phyloP scores from a whole-genome alignment of 192 early-diverging fungal species.

The Coemansia sp. region DNA sequence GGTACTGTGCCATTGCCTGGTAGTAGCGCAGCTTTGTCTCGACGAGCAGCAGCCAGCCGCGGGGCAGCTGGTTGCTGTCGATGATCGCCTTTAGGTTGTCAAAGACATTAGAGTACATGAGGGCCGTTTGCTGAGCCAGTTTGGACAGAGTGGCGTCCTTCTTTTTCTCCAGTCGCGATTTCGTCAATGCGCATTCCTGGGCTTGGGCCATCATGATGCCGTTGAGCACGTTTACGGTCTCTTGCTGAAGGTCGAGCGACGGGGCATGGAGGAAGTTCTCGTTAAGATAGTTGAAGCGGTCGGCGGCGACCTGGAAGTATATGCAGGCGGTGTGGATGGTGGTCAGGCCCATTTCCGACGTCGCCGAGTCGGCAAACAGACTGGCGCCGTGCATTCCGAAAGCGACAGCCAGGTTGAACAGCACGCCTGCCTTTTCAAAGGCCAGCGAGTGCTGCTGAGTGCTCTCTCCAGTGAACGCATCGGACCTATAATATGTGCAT shows the following conservation, averaged over 20 bases:
- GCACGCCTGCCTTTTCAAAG: conserved; percentile 93
- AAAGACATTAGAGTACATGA: conserved; percentile 68
- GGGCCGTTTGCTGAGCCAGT: conserved; percentile 75
- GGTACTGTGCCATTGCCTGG: conserved; percentile 80
- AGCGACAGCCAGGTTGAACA: conserved; percentile 91
- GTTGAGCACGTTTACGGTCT: conserved; percentile 79
- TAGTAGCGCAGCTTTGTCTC: conserved; percentile 92
- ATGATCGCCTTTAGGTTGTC: conserved; percentile 69
- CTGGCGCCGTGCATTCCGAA: conserved; percentile 54
- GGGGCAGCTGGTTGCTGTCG: conserved; percentile 68
- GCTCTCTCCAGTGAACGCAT: conserved; percentile 77
- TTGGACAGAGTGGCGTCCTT: conserved; percentile 85
- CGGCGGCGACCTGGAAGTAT: conserved; percentile 93
- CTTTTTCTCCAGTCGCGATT: conserved; percentile 83
- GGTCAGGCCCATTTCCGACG: conserved; percentile 40
- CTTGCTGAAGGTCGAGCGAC: conserved; percentile 83
- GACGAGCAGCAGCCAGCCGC: conserved; percentile 76
- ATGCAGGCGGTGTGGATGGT: conserved; percentile 82
- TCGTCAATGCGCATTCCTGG: conserved; percentile 90
- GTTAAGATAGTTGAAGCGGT: conserved; percentile 91
- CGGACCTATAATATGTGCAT: conserved; percentile 44
- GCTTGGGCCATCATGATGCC: conserved; percentile 92
- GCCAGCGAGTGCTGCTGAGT: conserved; percentile 91
- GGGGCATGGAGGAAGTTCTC: conserved; percentile 98
- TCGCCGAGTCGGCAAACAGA: conserved; percentile 46